These are phyloP conservation scores for Buddleja alternifolia DNA, from an alignment of 257 asterid species.

Conservation along the genomic window DNA sequence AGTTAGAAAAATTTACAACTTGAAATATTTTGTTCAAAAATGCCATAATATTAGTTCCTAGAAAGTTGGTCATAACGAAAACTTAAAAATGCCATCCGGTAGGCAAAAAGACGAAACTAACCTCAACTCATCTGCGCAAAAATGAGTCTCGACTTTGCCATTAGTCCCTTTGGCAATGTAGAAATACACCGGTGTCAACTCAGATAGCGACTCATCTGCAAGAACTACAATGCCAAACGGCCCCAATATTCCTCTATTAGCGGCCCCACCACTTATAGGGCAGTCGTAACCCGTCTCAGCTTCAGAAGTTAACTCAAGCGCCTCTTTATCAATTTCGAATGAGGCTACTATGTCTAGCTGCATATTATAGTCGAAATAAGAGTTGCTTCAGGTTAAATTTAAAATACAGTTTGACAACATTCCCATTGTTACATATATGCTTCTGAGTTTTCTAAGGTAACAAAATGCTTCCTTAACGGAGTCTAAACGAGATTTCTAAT, in stretches of 20 bases:
- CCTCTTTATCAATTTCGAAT: conserved; percentile 52
- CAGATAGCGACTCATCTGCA: conserved; percentile 56
- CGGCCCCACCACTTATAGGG: conserved; percentile 72
- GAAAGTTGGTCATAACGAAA: background rate
- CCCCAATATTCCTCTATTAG: conserved; percentile 66
- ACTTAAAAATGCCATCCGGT: no score
- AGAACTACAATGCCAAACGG: conserved; percentile 80
- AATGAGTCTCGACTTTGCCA: conserved; percentile 55
- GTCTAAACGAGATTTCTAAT: no score
- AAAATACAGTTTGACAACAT: no score
- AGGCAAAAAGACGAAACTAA: conserved; percentile 29
- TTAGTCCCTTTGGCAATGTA: conserved; percentile 55
- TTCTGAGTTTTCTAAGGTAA: no score
- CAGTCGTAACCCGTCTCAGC: conserved; percentile 48
- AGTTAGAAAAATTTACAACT: background rate
- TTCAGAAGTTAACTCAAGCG: conserved; percentile 35
- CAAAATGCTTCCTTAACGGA: no score
- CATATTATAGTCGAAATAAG: background rate
- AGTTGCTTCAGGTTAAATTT: no score
- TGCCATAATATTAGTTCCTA: background rate
- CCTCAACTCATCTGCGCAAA: conserved; percentile 80
- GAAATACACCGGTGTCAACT: conserved; percentile 75
- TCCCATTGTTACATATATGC: no score
- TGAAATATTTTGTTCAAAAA: background rate
- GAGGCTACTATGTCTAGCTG: conserved; percentile 73